These are phyloP conservation scores for Fusarium mangiferae DNA, from an alignment of 2,329 filamentous ascomycete species.

Conservation along the genomic window DNA sequence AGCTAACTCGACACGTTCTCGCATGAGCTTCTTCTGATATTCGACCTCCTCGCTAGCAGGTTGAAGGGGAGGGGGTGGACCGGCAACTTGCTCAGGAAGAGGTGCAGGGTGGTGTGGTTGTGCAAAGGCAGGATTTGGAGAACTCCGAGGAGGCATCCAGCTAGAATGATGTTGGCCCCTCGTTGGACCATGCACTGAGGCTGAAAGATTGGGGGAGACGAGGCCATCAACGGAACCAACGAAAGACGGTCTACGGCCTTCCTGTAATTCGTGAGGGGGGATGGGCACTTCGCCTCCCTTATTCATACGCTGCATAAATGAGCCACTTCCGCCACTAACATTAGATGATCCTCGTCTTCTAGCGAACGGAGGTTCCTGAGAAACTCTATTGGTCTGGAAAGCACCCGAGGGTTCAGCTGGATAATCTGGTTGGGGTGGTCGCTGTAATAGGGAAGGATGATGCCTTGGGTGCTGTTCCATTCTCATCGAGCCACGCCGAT, in stretches of 20 bases:
- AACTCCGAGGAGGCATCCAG: conserved; percentile 50
- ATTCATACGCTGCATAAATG: conserved; percentile 67
- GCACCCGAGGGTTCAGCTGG: conserved; percentile 86
- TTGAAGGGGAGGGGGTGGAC: conserved; percentile 46
- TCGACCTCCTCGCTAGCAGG: conserved; percentile 66
- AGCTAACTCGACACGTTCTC: conserved; percentile 74
- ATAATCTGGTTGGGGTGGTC: conserved; percentile 71
- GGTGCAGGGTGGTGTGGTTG: conserved; percentile 49
- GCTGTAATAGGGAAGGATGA: conserved; percentile 78
- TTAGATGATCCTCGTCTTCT: conserved; percentile 89
- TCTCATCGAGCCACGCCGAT: conserved; percentile 74
- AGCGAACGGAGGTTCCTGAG: conserved; percentile 74
- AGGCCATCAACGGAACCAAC: conserved; percentile 62
- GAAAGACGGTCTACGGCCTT: conserved; percentile 60
- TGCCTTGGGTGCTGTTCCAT: conserved; percentile 75
- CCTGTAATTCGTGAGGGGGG: conserved; percentile 56
- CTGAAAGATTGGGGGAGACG: conserved; percentile 54
- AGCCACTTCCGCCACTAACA: conserved; percentile 85
- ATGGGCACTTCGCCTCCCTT: conserved; percentile 57
- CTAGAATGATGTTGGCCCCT: conserved; percentile 42
- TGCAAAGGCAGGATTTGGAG: conserved; percentile 56
- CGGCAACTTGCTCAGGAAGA: conserved; percentile 46
- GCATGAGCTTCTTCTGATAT: conserved; percentile 78
- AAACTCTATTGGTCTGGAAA: conserved; percentile 81
- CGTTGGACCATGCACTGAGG: conserved; percentile 42